phyloP scores from a whole-genome alignment of 768 basidiomycete species.

The Lyophyllum shimeji region DNA sequence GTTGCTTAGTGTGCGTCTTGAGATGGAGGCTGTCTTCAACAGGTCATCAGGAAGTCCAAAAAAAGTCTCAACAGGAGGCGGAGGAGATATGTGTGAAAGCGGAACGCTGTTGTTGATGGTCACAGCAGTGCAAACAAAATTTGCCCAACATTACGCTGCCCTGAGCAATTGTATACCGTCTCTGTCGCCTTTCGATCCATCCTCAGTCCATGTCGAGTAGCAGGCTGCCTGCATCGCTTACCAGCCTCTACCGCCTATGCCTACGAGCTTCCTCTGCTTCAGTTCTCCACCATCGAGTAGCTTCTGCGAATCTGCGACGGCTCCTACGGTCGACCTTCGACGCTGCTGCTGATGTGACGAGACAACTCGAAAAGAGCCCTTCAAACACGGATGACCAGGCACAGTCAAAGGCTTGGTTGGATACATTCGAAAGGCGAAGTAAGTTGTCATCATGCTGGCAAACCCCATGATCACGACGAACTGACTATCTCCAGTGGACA shows the following conservation, averaged over 20 bases:
- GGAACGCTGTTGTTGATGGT: too few species aligned
- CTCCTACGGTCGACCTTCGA: constrained; percentile 59
- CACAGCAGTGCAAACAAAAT: too few species aligned
- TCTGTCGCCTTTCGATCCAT: background rate
- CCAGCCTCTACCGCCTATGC: constrained; percentile 59
- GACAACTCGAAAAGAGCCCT: constrained; percentile 34
- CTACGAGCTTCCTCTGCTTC: constrained; percentile 56
- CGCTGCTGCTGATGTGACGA: constrained; percentile 42
- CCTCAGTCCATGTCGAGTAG: constrained; percentile 5
- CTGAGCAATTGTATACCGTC: background rate
- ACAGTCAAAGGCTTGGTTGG: constrained; percentile 41
- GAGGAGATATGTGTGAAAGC: too few species aligned
- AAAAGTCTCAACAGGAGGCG: background rate
- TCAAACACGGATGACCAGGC: constrained; percentile 25
- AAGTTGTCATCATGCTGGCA: constrained; percentile 19
- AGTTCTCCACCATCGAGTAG: constrained; percentile 50
- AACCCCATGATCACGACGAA: background rate
- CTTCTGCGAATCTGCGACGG: constrained; percentile 42
- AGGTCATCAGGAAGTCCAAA: background rate
- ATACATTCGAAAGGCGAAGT: constrained; percentile 59
- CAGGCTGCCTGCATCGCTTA: constrained; percentile 40
- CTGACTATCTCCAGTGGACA: constrained; percentile 51
- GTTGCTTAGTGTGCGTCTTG: background rate
- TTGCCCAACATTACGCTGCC: background rate
- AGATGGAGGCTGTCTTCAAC: background rate